A percentile compares a stretch with the other conserved stretches of the same genome.
Conservation (phyloP, 1,284 basidiomycete species). For the Wolfiporia cocos region DNA sequence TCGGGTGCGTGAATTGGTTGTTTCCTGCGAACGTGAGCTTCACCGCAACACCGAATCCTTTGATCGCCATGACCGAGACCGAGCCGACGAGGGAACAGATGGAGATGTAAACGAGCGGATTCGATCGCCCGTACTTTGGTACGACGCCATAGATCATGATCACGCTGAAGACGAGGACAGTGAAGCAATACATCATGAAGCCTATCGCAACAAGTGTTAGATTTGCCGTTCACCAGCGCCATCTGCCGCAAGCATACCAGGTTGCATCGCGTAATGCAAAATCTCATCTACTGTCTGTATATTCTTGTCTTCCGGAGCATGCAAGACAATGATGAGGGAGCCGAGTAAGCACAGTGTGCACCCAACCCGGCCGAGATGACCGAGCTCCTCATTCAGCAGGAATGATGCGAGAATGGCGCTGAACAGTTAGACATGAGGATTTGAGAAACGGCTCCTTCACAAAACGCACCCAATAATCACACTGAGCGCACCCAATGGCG, state of each 20-base stretch:
- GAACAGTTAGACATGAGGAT: constrained; percentile 6
- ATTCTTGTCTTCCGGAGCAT: constrained; percentile 95
- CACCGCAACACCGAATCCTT: constrained; percentile 94
- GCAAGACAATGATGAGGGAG: constrained; percentile 92
- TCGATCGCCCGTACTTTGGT: constrained; percentile 85
- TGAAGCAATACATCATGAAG: constrained; percentile 86
- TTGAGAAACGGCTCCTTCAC: background rate
- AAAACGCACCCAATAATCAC: constrained; percentile 89
- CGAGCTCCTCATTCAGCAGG: constrained; percentile 90
- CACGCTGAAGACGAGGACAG: constrained; percentile 76
- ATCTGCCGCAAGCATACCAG: constrained; percentile 55
- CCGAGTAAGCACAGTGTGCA: constrained; percentile 91
- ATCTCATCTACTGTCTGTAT: constrained; percentile 95
- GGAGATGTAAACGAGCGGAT: constrained; percentile 90
- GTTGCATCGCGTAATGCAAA: constrained; percentile 82
- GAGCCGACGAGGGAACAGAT: constrained; percentile 90
- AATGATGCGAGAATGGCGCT: constrained; percentile 93
- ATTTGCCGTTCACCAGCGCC: background rate
- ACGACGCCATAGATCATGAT: constrained; percentile 87
- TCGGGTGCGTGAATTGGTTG: constrained; percentile 93
- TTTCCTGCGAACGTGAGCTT: constrained; percentile 93
- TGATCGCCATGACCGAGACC: constrained; percentile 90
- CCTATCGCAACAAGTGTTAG: constrained; percentile 37
- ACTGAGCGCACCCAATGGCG: constrained; percentile 91
- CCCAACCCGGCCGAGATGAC: constrained; percentile 88